phyloP scores from a whole-genome alignment of 1,284 basidiomycete species.

The Veloboletus limbatus region DNA sequence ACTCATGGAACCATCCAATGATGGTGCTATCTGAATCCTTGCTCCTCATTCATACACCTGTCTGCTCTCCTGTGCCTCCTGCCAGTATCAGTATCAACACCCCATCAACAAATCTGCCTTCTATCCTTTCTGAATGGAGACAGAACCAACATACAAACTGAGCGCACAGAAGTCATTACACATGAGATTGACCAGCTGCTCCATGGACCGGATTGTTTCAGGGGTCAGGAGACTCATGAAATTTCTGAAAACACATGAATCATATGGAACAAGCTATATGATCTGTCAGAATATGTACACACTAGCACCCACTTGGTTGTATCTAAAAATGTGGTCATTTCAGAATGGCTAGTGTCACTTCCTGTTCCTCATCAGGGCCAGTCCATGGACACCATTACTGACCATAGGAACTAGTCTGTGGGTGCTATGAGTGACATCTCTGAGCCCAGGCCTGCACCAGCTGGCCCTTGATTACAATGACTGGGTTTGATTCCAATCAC shows the following conservation, averaged over 20 bases:
- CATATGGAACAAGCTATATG: slow-evolving; percentile 59
- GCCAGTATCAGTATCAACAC: slow-evolving; percentile 61
- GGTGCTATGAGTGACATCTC: slow-evolving; percentile 32
- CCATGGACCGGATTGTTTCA: slow-evolving; percentile 53
- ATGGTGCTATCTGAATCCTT: slow-evolving; percentile 35
- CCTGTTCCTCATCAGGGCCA: slow-evolving; percentile 39
- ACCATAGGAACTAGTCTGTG: slow-evolving; percentile 31
- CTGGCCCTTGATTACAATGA: slow-evolving; percentile 25
- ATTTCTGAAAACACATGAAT: slow-evolving; percentile 58
- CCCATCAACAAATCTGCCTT: slow-evolving; percentile 56
- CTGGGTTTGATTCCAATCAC: slow-evolving; percentile 23
- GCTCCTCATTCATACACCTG: slow-evolving; percentile 31
- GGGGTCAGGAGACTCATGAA: slow-evolving; percentile 59
- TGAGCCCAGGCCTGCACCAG: slow-evolving; percentile 25
- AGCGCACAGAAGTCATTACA: slow-evolving; percentile 44
- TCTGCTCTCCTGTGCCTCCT: slow-evolving; percentile 36
- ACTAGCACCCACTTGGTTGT: slow-evolving; percentile 26
- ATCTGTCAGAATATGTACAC: slow-evolving; percentile 47
- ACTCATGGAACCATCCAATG: slow-evolving; percentile 27
- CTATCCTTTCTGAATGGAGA: slow-evolving; percentile 56
- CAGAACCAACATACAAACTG: slow-evolving; percentile 37
- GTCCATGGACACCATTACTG: slow-evolving; percentile 39
- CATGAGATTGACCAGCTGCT: slow-evolving; percentile 67
- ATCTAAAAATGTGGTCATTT: slow-evolving; percentile 16
- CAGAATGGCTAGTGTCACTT: slow-evolving; percentile 19